Conservation (phyloP, 2,329 filamentous ascomycete genomes). For the Plenodomus tracheiphilus region DNA sequence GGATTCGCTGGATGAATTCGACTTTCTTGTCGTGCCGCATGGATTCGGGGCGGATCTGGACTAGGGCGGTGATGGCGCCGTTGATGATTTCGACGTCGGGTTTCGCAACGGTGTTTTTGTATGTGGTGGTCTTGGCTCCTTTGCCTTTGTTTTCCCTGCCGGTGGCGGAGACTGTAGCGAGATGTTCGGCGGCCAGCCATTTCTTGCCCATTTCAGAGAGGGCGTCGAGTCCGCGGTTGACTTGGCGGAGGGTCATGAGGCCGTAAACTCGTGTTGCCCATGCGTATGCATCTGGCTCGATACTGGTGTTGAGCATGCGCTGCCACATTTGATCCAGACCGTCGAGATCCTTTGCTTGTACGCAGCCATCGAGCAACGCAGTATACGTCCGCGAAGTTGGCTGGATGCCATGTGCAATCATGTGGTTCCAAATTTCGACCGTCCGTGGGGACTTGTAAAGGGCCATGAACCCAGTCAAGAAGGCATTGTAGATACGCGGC, state of each 20-base stretch:
- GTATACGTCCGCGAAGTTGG: conserved; percentile 71
- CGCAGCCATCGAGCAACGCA: conserved; percentile 72
- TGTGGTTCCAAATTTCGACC: conserved; percentile 61
- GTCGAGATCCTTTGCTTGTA: conserved; percentile 59
- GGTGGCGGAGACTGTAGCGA: conserved; percentile 3
- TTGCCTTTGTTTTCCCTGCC: not conserved
- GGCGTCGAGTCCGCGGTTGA: conserved; percentile 62
- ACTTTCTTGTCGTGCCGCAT: conserved; percentile 46
- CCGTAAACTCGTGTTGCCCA: conserved; percentile 74
- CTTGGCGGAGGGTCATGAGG: conserved; percentile 60
- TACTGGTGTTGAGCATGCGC: conserved; percentile 60
- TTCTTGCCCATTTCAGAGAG: conserved; percentile 66
- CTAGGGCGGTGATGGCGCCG: conserved; percentile 66
- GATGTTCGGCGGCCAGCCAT: conserved; percentile 55
- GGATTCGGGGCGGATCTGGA: conserved; percentile 43
- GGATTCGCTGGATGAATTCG: conserved; percentile 42
- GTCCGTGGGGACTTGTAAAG: conserved; percentile 49
- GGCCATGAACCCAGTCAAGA: conserved; percentile 53
- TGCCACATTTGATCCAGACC: conserved; percentile 70
- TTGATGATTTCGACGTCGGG: conserved; percentile 71
- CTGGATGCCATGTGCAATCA: conserved; percentile 57
- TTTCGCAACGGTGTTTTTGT: conserved; percentile 52
- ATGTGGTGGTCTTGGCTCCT: conserved; percentile 19
- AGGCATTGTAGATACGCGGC: conserved; percentile 46
- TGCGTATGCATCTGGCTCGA: conserved; percentile 64